A percentile compares a stretch with the other conserved stretches of the same genome.
phyloP scores from a whole-genome alignment of 768 basidiomycete genomes.

The Pluteus cervinus region DNA sequence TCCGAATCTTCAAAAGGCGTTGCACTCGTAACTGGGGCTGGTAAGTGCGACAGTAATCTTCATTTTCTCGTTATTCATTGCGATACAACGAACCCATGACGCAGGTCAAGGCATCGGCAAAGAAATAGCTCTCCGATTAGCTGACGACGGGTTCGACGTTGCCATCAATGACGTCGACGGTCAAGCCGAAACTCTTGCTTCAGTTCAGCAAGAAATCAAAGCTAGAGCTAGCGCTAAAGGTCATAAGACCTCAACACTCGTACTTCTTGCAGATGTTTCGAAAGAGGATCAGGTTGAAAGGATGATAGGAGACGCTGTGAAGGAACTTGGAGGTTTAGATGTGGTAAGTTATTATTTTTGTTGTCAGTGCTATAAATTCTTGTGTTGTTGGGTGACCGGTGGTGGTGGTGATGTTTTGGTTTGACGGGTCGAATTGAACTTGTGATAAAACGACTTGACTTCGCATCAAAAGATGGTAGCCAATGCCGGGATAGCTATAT shows the following conservation, averaged over 20 bases:
- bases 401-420: no score
- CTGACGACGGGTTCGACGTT: constrained; percentile 8
- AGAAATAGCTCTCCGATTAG: constrained; percentile 7
- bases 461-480: constrained; percentile 24
- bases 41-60: no score
- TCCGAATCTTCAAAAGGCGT: constrained; percentile 2
- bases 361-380: neutral
- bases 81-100: no score
- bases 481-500: constrained; percentile 18
- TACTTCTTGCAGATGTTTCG: constrained; percentile 25
- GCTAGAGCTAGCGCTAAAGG: no score
- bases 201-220: constrained; percentile 15
- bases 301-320: constrained; percentile 27
- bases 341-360: constrained; percentile 14
- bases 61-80: no score
- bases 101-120: constrained; percentile 6
- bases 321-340: constrained; percentile 24
- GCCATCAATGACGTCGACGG: neutral
- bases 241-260: constrained; percentile 13
- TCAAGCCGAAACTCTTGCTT: constrained; percentile 7
- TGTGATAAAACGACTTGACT: neutral
- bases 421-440: no score
- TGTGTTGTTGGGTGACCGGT: no score
- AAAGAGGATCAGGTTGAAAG: constrained; percentile 28
- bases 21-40: constrained; percentile 7